These are phyloP conservation scores for Arthrobotrys sinensis DNA, from an alignment of 2,329 filamentous ascomycete genomes.

Conservation along the genomic window DNA sequence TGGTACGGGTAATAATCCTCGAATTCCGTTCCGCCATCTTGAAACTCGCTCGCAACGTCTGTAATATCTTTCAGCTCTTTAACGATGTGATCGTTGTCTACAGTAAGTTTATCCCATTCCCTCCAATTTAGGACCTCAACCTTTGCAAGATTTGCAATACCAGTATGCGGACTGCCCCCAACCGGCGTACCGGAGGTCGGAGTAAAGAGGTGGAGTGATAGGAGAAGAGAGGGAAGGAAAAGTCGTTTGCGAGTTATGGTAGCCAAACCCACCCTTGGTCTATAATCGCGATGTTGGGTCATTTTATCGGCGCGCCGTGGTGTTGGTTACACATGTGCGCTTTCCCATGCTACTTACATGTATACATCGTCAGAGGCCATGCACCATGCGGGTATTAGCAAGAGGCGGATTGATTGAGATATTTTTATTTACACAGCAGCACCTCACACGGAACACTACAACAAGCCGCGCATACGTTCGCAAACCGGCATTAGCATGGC, in stretches of 20 bases:
- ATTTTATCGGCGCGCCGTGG: not conserved
- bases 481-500: not conserved
- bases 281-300: not conserved
- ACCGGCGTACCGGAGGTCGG: not conserved
- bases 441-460: not conserved
- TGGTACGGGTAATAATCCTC: slow-evolving; percentile 7
- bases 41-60: slow-evolving; percentile 24
- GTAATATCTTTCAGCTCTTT: slow-evolving; percentile 8
- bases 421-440: too few species aligned
- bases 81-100: slow-evolving; percentile 15
- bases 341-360: not conserved
- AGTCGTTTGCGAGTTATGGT: not conserved
- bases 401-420: too few species aligned
- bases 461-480: not conserved
- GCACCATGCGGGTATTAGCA: too few species aligned
- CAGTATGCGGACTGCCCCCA: not conserved
- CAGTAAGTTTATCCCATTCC: slow-evolving; percentile 30
- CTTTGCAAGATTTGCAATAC: slow-evolving; percentile 26
- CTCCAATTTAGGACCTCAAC: slow-evolving; percentile 12
- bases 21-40: slow-evolving; percentile 10
- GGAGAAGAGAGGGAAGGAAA: not conserved
- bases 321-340: not conserved
- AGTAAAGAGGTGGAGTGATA: not conserved
- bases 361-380: too few species aligned
- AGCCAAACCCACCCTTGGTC: not conserved